Evolutionary conservation across 164 flowering plant genomes (phyloP), one percentile per base, ranked within the genome.

Genomic region (Nymphaea thermarum): DNA sequence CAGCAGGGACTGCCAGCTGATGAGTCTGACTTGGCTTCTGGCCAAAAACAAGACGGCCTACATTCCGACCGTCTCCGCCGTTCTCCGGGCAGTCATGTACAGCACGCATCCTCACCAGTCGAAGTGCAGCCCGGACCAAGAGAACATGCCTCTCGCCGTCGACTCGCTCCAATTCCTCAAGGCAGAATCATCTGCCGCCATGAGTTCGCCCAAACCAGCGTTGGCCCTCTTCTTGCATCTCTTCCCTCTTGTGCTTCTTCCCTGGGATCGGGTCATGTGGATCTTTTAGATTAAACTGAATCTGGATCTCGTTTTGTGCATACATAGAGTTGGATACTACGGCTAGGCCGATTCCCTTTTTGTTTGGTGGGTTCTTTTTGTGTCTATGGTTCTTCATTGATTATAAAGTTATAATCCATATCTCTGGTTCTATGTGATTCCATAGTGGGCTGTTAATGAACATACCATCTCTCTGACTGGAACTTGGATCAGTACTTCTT

Each of bases 111-210:
- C 91, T 0, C 94, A 84, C 77, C 77, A 82, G 72, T 76, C 86
- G 72, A 87, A 65, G 62, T 94, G 97, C 74, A 89, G 93, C 76
- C 99, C 96, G 0, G 97, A 94, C 73, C 99, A 90, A 65, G 99
- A 94, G 75, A 91, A 94, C 92, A 94, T 94, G 99, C 99, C 99
- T 4, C 70, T 94, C 25, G 99, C 99, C 83, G 96, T 94, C 36
- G 95, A 94, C 70, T 89, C 99, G 4, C 86, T 94, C 41, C 90
- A 88, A 77, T 84, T 90, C 73, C 85, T 81, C 4, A 81, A 76
- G 68, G 42, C 77, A 17, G 65, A 75, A 17, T 73, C 93, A 15
- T 77, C 84, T 2, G 64, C 82, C 3, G 60, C 68, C 36, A 2
- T 70, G 8, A 14, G 6, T 8, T 47, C 66, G 2, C 10, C 15